These are phyloP conservation scores for Lasiodiplodia sp. DNA, from an alignment of 2,329 filamentous ascomycete species.

Conservation along the genomic window DNA sequence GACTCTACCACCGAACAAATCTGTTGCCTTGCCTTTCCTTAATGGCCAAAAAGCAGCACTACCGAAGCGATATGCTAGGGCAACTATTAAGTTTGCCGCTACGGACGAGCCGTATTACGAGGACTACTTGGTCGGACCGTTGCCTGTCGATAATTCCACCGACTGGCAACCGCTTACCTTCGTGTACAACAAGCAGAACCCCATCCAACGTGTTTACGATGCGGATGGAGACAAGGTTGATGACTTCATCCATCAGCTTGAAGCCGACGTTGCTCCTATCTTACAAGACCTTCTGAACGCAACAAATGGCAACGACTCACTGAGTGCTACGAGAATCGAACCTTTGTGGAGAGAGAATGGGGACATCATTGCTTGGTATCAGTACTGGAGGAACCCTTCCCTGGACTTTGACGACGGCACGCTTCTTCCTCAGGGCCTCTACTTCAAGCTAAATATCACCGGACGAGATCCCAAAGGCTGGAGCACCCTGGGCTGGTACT, in stretches of 20 bases:
- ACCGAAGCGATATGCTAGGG: background rate
- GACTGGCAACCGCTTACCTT: conserved; percentile 42
- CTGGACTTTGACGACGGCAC: conserved; percentile 53
- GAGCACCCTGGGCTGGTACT: conserved; percentile 61
- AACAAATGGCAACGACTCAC: conserved; percentile 51
- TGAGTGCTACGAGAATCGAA: conserved; percentile 49
- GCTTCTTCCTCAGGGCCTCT: conserved; percentile 56
- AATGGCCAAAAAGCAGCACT: background rate
- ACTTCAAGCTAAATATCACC: conserved; percentile 55
- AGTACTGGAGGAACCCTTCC: conserved; percentile 52
- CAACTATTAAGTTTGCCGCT: background rate
- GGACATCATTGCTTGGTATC: conserved; percentile 56
- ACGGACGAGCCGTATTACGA: conserved; percentile 43
- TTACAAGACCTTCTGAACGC: conserved; percentile 44
- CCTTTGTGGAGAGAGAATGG: conserved; percentile 49
- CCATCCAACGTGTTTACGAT: conserved; percentile 52
- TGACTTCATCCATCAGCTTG: conserved; percentile 42
- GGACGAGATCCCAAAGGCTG: conserved; percentile 60
- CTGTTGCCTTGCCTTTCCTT: background rate
- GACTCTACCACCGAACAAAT: background rate
- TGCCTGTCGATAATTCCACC: conserved; percentile 54
- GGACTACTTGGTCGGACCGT: conserved; percentile 59
- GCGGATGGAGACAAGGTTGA: conserved; percentile 48
- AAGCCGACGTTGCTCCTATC: background rate
- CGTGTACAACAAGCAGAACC: conserved; percentile 41